Conservation (phyloP, 1,284 basidiomycete genomes). For the Moesziomyces antarcticus region DNA sequence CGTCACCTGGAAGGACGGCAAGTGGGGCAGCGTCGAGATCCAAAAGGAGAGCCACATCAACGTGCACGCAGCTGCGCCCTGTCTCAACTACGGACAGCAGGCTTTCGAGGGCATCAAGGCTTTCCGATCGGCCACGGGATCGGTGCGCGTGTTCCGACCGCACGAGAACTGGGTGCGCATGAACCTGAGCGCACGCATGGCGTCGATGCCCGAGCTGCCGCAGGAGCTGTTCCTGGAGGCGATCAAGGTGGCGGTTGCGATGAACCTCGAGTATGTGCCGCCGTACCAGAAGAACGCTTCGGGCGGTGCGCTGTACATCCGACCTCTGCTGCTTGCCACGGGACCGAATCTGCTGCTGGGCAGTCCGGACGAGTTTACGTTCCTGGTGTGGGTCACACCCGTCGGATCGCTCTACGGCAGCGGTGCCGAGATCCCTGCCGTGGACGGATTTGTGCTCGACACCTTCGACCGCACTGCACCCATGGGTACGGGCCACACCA, state of each 20-base stretch:
- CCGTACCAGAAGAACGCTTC: constrained; percentile 61
- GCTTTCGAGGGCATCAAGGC: constrained; percentile 68
- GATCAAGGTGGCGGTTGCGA: constrained; percentile 61
- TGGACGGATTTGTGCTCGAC: constrained; percentile 67
- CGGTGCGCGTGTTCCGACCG: constrained; percentile 67
- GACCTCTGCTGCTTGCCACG: constrained; percentile 63
- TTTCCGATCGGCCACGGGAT: constrained; percentile 53
- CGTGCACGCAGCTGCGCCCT: constrained; percentile 63
- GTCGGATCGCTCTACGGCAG: constrained; percentile 67
- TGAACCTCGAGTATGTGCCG: constrained; percentile 67
- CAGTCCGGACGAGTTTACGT: constrained; percentile 66
- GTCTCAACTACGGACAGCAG: constrained; percentile 68
- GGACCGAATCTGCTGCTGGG: constrained; percentile 62
- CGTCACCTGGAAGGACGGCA: constrained; percentile 51
- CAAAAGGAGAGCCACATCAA: constrained; percentile 61
- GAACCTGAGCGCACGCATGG: constrained; percentile 62
- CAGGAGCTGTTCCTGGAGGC: constrained; percentile 59
- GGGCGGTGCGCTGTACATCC: constrained; percentile 59
- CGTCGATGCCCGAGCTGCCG: constrained; percentile 64
- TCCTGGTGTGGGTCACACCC: constrained; percentile 67
- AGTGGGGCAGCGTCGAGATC: constrained; percentile 59
- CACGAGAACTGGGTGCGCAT: constrained; percentile 65
- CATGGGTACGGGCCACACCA: constrained; percentile 63
- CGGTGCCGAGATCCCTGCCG: constrained; percentile 62
- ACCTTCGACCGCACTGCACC: constrained; percentile 68